Conservation (phyloP, 352 stramenopile genomes). For the Pseudoperonospora humuli region DNA sequence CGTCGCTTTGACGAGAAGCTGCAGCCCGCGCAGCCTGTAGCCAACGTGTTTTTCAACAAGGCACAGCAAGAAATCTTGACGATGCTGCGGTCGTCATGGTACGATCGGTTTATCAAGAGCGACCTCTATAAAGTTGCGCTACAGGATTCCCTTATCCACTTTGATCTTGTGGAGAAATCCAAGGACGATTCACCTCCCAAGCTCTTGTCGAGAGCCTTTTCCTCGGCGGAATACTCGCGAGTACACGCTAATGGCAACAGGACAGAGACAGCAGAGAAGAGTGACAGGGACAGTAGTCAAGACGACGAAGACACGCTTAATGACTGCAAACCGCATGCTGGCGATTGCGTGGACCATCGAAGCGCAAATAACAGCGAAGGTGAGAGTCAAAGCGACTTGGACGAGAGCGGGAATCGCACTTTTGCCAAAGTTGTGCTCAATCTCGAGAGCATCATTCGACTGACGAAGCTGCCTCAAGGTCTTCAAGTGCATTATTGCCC, state of each 20-base stretch:
- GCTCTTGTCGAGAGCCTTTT: constrained; percentile 54
- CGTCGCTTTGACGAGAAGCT: constrained; percentile 37
- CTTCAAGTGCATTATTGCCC: constrained; percentile 78
- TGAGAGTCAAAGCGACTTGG: constrained; percentile 30
- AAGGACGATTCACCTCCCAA: constrained; percentile 66
- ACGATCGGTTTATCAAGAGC: constrained; percentile 79
- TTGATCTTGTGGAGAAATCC: constrained; percentile 40
- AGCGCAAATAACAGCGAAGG: constrained; percentile 32
- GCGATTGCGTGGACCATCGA: constrained; percentile 11
- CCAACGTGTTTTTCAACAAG: constrained; percentile 43
- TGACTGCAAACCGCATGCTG: constrained; percentile 16
- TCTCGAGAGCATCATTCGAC: constrained; percentile 77
- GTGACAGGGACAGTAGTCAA: constrained; percentile 5
- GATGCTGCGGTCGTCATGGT: constrained; percentile 76
- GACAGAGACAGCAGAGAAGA: constrained; percentile 1
- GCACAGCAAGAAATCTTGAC: constrained; percentile 79
- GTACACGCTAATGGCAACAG: constrained; percentile 2
- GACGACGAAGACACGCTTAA: constrained; percentile 11
- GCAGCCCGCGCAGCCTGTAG: constrained; percentile 29
- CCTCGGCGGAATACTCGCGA: constrained; percentile 29
- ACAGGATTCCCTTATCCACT: constrained; percentile 60
- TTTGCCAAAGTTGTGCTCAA: constrained; percentile 63
- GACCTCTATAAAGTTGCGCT: constrained; percentile 74
- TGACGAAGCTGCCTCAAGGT: constrained; percentile 69
- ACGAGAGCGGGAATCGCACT: constrained; percentile 34